Percentiles rank a stretch among this genome's conserved stretches.
Evolutionary conservation across 2,329 filamentous ascomycete species (phyloP).

Genomic region (Apiospora arundinis): DNA sequence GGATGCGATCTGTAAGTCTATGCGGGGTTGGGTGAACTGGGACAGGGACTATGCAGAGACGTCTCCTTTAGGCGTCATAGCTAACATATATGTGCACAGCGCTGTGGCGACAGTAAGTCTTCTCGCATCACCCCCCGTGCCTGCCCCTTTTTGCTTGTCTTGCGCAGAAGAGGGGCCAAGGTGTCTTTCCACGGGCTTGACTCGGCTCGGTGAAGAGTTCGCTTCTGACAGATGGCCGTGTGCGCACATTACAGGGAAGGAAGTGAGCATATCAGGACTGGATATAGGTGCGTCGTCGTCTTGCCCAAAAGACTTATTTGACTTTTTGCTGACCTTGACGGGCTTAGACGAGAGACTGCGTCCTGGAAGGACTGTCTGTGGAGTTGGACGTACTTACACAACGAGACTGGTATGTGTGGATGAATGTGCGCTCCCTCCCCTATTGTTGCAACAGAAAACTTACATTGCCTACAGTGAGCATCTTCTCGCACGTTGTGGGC

Average conservation of each 20-base stretch:
- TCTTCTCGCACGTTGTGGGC: conserved; percentile 52
- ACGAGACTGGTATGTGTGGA: conserved; percentile 47
- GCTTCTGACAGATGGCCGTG: conserved; percentile 20
- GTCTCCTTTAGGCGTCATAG: too few relatives aligned
- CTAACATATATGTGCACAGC: conserved; percentile 25
- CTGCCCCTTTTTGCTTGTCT: too few relatives aligned
- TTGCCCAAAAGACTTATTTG: too few relatives aligned
- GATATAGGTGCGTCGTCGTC: conserved; percentile 28
- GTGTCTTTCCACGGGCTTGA: not conserved
- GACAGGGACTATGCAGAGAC: too few relatives aligned
- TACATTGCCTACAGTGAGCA: conserved; percentile 46
- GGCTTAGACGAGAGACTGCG: conserved; percentile 17
- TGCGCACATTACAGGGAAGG: conserved; percentile 25
- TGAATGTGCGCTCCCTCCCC: too few relatives aligned
- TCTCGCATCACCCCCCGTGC: not conserved
- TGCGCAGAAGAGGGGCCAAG: too few relatives aligned
- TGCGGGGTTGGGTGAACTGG: too few relatives aligned
- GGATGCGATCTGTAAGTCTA: conserved; percentile 19
- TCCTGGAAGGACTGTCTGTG: conserved; percentile 33
- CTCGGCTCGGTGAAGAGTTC: not conserved
- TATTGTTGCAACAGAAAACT: too few relatives aligned
- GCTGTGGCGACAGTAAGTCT: conserved; percentile 33
- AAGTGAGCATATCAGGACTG: conserved; percentile 32
- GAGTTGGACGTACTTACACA: conserved; percentile 43
- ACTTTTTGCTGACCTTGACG: not conserved